Base-by-base conservation (phyloP, 2,329 filamentous ascomycete species). In the Emericellopsis cladophorae region DNA sequence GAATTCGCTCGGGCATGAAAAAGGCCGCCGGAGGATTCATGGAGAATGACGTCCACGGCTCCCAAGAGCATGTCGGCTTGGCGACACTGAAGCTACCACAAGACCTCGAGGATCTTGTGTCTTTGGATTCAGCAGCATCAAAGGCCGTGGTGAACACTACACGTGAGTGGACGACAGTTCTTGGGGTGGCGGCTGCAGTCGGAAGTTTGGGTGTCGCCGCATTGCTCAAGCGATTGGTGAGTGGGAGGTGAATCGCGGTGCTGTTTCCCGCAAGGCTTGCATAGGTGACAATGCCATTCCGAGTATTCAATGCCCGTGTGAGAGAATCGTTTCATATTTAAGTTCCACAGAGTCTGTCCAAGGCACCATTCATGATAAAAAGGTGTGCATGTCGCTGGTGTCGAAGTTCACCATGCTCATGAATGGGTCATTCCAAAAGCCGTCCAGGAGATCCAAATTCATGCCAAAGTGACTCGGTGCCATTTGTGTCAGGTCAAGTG, bases 31-130 rank as follows among this genome's bases (percentile, higher is more conserved):
- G 55, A 8, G 45, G 53, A 4, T 57, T 55, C 40, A 53, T 56
- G 53, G 55, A 57, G 43, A 47, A 49, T 33, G 55, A 58, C 33
- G 49, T 55, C 5, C 55, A 58, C 18, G 54, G 51, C 2, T 51
- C 53, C 11, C 54, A 56, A 44, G 46, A 51, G 34, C 49, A 57
- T 37, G 39, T 55, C 5, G 46, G 48, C 10, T 46, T 57, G 12
- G 41, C 23, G 5, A 35, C 14, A 11, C n/a, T 43, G 24, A 6
- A 36, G 32, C 42, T 43, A 11, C 24, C 33, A 12, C 11, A 15
- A 23, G 39, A 11, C 8, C n/a, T 23, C 9, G 22, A 11, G 11
- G 12, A 14, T 11, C 15, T 21, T 5, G 18, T 24, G 36, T 11
- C 15, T 37, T 11, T 18, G 15, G 24, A 12, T 11, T 14, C 11